These are phyloP conservation scores for Phytophthora capsici DNA, from an alignment of 352 stramenopile genomes.

Conservation along the genomic window DNA sequence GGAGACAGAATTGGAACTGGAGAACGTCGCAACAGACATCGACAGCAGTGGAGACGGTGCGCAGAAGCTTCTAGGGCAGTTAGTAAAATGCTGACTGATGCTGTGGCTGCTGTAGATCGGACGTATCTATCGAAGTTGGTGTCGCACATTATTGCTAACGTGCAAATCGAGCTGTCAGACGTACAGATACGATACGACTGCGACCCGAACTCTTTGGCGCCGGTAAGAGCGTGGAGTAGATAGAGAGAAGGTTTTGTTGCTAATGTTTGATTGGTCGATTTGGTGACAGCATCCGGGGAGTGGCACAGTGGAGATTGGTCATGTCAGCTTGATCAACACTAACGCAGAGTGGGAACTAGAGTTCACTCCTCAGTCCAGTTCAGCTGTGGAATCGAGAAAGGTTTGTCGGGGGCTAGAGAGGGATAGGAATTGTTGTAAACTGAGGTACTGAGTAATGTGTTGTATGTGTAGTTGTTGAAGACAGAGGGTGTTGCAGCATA, in stretches of 20 bases:
- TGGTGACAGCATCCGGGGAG: constrained; percentile 61
- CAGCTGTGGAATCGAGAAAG: constrained; percentile 83
- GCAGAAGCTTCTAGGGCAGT: no score
- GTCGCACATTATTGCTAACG: constrained; percentile 86
- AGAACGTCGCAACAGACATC: constrained; percentile 36
- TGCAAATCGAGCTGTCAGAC: constrained; percentile 85
- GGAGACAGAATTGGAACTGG: constrained; percentile 11
- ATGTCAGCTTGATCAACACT: constrained; percentile 76
- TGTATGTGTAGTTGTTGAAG: constrained; percentile 55
- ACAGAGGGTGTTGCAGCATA: constrained; percentile 74
- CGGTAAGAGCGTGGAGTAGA: constrained; percentile 40
- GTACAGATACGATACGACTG: constrained; percentile 89
- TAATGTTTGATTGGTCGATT: constrained; percentile 10
- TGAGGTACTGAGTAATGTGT: not conserved
- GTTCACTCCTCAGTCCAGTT: constrained; percentile 78
- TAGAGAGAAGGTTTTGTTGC: not conserved
- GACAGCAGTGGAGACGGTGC: constrained; percentile 50
- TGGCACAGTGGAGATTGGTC: constrained; percentile 68
- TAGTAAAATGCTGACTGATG: no score
- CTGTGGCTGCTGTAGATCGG: constrained; percentile 47
- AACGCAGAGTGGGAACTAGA: constrained; percentile 79
- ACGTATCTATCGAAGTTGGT: constrained; percentile 87
- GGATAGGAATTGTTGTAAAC: no score
- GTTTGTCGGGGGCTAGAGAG: constrained; percentile 26
- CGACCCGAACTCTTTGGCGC: constrained; percentile 58